Evolutionary conservation across 768 basidiomycete species (phyloP).

Genomic region (Brasilioporus rufonigricans): DNA sequence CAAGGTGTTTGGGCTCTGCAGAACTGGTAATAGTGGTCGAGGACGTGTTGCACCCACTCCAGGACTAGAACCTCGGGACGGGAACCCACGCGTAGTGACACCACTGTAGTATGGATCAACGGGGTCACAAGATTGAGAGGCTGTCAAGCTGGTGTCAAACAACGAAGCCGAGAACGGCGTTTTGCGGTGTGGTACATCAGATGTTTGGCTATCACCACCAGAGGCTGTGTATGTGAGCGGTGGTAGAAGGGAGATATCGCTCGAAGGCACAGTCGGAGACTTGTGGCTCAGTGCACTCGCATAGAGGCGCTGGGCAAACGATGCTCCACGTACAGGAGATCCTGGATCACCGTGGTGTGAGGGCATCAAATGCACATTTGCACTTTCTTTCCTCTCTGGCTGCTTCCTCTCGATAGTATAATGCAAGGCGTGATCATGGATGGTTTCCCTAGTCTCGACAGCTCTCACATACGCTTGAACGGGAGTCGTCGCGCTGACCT

Average conservation of each 20-base stretch:
- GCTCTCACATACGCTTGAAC: conserved; percentile 22
- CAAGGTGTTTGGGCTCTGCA: neutral
- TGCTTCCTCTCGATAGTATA: conserved; percentile 21
- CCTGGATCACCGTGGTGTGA: neutral
- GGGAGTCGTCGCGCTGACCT: conserved; percentile 10
- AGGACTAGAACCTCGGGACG: neutral
- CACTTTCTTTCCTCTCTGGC: neutral
- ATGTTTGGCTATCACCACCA: neutral
- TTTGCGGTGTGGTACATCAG: conserved; percentile 1
- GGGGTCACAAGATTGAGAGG: conserved; percentile 3
- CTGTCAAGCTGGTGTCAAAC: neutral
- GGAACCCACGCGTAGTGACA: conserved; percentile 7
- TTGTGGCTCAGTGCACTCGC: conserved; percentile 35
- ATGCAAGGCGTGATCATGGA: conserved; percentile 8
- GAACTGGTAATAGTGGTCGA: neutral
- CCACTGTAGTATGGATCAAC: conserved; percentile 20
- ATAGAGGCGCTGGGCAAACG: conserved; percentile 44
- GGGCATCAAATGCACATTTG: neutral
- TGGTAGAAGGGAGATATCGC: conserved; percentile 5
- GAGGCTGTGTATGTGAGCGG: neutral
- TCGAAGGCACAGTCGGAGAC: conserved; percentile 3
- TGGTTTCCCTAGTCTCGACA: conserved; percentile 7
- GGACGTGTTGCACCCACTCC: neutral
- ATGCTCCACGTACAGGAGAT: conserved; percentile 21
- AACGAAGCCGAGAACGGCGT: conserved; percentile 3